Base-by-base conservation (phyloP, 768 basidiomycete genomes). In the Auricularia cornea region DNA sequence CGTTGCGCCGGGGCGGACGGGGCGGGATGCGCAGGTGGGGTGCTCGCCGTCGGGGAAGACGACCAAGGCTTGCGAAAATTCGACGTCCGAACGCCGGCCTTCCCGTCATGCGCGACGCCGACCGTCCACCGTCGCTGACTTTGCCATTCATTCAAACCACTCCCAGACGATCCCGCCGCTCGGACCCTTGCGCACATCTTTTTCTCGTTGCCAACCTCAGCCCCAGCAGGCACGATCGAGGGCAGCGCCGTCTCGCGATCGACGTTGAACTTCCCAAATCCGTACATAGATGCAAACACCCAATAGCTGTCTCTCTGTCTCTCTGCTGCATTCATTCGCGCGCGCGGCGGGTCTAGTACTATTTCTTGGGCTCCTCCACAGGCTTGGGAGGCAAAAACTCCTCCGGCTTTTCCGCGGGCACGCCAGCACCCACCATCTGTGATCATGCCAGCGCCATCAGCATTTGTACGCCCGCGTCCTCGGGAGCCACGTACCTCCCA, bases 401-500 rank as follows among this genome's bases (percentile, higher is more conserved):
- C 8, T 57, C 54, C 26, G 54, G 54, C 28, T 57, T 57, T 20
- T 57, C 18, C 30, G 54, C 23, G 26, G 54, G 28, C 28, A 57
- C 54, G 26, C 54, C 54, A 16, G 26, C 26, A 26, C 54, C 54
- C 2, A 57, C 54, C 23, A n/a, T 28, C 51, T 52, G 20, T 52
- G 28, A 52, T n/a, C 51, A 38, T 14, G 12, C 10, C 28, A 28
- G 11, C 12, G 8, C 0, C 51, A 52, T n/a, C n/a, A n/a, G 28
- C 20, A 52, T n/a, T 52, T 52, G 40, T 11, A 28, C 51, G 20
- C 20, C 16, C 51, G 20, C 51, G 10, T n/a, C 28, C 20, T n/a
- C 51, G 8, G 28, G 8, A n/a, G 51, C 8, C n/a, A 52, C 51
- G 28, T 52, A 95, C 94, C 72, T 98, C 97, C 96, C 96, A 99